phyloP scores from a whole-genome alignment of 345 rosid species.

The Balakata baccata region DNA sequence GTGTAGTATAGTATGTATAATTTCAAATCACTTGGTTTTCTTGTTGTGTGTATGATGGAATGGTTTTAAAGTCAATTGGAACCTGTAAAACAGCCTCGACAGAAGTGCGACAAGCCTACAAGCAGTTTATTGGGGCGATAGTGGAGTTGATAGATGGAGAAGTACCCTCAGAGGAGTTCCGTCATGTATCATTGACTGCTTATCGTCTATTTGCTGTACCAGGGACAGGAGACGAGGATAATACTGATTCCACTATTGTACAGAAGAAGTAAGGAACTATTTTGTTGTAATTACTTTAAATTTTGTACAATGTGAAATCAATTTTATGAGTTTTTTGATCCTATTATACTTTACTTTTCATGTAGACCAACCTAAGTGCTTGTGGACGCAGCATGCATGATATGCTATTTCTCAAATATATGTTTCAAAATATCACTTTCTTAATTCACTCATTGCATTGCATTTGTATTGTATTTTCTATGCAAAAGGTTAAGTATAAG shows the following conservation, averaged over 20 bases:
- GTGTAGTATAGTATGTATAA: neutral
- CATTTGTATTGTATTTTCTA: neutral
- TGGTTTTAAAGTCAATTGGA: slow-evolving; percentile 14
- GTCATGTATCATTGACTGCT: slow-evolving; percentile 57
- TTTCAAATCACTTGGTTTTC: neutral
- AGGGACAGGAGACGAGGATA: slow-evolving; percentile 40
- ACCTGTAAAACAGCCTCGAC: slow-evolving; percentile 55
- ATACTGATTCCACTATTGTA: slow-evolving; percentile 28
- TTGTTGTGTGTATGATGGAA: slow-evolving; percentile 7
- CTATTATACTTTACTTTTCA: neutral
- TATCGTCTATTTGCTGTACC: slow-evolving; percentile 50
- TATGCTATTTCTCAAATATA: neutral
- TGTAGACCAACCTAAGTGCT: neutral
- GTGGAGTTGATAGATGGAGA: slow-evolving; percentile 74
- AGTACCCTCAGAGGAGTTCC: slow-evolving; percentile 75
- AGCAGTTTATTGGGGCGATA: slow-evolving; percentile 69
- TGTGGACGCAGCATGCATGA: neutral
- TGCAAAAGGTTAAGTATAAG: neutral
- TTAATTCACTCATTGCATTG: neutral
- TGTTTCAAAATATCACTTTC: neutral
- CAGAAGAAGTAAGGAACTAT: slow-evolving; percentile 40
- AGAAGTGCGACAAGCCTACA: slow-evolving; percentile 79
- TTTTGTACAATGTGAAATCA: neutral
- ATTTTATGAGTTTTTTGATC: too few species aligned
- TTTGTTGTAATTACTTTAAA: neutral